Evolutionary conservation across 805 yeast species (phyloP).

Genomic region (Yarrowia sp.): DNA sequence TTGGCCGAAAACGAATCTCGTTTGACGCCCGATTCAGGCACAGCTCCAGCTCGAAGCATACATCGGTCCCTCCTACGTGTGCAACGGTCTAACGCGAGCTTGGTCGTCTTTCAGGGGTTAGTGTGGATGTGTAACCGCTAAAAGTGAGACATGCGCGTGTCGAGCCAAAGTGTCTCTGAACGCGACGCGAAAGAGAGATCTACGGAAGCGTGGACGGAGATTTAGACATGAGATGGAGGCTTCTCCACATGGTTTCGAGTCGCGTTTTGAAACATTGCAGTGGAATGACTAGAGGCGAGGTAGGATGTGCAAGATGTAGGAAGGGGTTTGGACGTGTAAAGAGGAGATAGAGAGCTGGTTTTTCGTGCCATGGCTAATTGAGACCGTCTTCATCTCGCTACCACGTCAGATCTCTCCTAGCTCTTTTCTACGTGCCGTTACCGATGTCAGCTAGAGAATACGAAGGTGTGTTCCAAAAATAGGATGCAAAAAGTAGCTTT

Average conservation of each 20-base stretch:
- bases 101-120: not conserved
- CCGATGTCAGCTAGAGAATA: too few species aligned
- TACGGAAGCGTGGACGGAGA: not conserved
- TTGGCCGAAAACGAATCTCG: not conserved
- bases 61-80: not conserved
- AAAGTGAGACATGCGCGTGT: not conserved
- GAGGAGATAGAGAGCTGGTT: not conserved
- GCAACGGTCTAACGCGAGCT: slow-evolving; percentile 10
- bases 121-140: not conserved
- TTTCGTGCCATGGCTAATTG: not conserved
- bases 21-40: not conserved
- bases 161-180: not conserved
- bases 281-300: not conserved
- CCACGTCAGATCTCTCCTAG: not conserved
- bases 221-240: not conserved
- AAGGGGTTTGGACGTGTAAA: not conserved
- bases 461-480: too few species aligned
- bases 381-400: not conserved
- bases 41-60: not conserved
- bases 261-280: slow-evolving; percentile 29
- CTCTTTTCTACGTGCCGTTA: not conserved
- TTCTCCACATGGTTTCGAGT: slow-evolving; percentile 13
- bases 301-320: too few species aligned
- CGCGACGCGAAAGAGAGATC: slow-evolving; percentile 3
- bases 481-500: too few species aligned